These are phyloP conservation scores for Phytopythium boreale DNA, from an alignment of 352 stramenopile genomes.

Conservation along the genomic window DNA sequence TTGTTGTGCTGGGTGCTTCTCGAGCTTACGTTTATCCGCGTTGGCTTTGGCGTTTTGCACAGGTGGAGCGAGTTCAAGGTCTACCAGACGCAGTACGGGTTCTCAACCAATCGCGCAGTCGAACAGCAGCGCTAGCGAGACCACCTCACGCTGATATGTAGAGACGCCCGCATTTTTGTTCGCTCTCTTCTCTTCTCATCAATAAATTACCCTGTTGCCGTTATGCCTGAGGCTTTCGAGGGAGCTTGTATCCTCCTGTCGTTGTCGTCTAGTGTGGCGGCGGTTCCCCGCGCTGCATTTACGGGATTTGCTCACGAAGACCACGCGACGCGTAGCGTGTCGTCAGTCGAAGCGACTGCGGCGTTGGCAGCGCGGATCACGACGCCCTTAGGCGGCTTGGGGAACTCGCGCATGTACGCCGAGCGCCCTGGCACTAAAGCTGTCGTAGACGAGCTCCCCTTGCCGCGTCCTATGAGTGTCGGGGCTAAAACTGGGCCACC, in stretches of 20 bases:
- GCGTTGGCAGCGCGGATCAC: constrained; percentile 28
- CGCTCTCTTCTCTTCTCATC: background rate
- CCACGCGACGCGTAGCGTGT: constrained; percentile 45
- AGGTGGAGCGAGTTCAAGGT: constrained; percentile 18
- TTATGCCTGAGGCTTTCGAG: background rate
- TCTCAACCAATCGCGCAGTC: constrained; percentile 3
- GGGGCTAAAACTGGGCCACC: background rate
- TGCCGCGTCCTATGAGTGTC: background rate
- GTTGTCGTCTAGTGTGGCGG: background rate
- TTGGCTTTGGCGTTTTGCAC: background rate
- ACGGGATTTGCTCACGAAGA: constrained; percentile 15
- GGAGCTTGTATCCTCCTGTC: background rate
- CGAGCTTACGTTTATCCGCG: background rate
- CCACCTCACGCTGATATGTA: background rate
- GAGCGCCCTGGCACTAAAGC: background rate
- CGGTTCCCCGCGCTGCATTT: background rate
- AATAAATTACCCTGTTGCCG: constrained; percentile 10
- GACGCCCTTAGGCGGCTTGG: constrained; percentile 42
- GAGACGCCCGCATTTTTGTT: constrained; percentile 1
- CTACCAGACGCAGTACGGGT: constrained; percentile 17
- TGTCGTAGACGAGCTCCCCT: background rate
- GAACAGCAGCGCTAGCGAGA: constrained; percentile 4
- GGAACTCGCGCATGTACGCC: constrained; percentile 62
- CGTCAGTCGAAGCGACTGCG: background rate
- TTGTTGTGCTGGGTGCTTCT: background rate